phyloP scores from a whole-genome alignment of 371 early-diverging fungal genomes.

The Mucor piriformis region DNA sequence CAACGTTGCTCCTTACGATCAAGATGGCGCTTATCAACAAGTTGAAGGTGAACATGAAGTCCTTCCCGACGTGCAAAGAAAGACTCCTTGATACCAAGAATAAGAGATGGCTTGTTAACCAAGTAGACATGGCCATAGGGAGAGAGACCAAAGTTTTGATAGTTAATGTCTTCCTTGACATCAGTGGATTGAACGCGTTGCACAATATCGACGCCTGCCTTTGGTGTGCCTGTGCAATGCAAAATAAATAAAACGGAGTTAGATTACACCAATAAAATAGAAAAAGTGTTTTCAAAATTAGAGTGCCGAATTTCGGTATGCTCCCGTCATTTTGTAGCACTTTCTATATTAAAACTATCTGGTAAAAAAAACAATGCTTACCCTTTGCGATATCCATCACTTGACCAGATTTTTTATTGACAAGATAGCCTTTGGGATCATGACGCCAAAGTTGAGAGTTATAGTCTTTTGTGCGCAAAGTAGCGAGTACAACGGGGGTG shows the following conservation, averaged over 20 bases:
- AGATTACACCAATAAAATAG: background rate
- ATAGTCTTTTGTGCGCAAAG: conserved; percentile 41
- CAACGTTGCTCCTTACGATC: conserved; percentile 52
- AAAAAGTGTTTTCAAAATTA: conserved; percentile 4
- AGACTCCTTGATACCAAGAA: conserved; percentile 57
- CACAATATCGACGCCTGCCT: conserved; percentile 53
- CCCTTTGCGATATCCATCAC: conserved; percentile 63
- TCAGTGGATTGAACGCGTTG: conserved; percentile 43
- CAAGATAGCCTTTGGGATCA: conserved; percentile 50
- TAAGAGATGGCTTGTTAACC: conserved; percentile 40
- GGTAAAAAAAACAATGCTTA: conserved; percentile 19
- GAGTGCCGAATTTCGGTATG: conserved; percentile 16
- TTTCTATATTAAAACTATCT: background rate
- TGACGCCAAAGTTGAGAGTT: conserved; percentile 60
- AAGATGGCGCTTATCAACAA: conserved; percentile 39
- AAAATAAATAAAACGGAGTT: conserved; percentile 18
- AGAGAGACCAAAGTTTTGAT: conserved; percentile 41
- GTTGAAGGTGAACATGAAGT: conserved; percentile 49
- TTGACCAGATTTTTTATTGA: conserved; percentile 60
- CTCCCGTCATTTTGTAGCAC: conserved; percentile 15
- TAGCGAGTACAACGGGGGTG: conserved; percentile 39
- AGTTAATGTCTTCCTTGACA: conserved; percentile 26
- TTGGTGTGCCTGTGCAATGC: conserved; percentile 39
- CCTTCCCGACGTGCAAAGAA: conserved; percentile 54
- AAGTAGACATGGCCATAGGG: conserved; percentile 51